phyloP scores from a whole-genome alignment of 768 basidiomycete species.

The Mycena alexandri region DNA sequence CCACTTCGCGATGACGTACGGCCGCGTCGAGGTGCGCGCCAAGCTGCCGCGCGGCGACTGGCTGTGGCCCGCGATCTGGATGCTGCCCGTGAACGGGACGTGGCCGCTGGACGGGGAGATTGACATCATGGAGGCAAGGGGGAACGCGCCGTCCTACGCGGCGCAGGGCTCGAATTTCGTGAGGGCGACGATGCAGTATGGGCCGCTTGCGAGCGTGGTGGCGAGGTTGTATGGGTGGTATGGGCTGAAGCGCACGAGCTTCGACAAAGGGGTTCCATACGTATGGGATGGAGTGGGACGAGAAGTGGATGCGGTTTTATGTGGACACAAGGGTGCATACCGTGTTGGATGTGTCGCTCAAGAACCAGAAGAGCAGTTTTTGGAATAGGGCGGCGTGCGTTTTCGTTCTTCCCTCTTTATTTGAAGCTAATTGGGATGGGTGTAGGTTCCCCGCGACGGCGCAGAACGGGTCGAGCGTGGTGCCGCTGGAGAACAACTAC shows the following conservation, averaged over 20 bases:
- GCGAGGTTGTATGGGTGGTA: conserved; percentile 75
- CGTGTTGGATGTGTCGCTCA: conserved; percentile 70
- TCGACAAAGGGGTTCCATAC: conserved; percentile 76
- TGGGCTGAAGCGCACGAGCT: conserved; percentile 63
- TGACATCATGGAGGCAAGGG: conserved; percentile 68
- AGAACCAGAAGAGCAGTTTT: conserved; percentile 67
- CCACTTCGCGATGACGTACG: conserved; percentile 68
- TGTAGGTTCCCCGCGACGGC: conserved; percentile 72
- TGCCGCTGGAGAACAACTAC: conserved; percentile 76
- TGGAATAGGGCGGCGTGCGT: conserved; percentile 68
- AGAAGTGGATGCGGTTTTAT: conserved; percentile 77
- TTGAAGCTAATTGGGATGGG: conserved; percentile 63
- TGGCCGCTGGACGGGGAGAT: conserved; percentile 69
- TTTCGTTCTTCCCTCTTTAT: conserved; percentile 51
- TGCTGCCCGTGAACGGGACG: conserved; percentile 73
- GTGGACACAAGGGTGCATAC: conserved; percentile 79
- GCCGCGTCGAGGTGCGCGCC: conserved; percentile 72
- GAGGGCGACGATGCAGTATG: conserved; percentile 77
- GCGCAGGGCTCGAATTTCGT: conserved; percentile 71
- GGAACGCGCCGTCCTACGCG: conserved; percentile 68
- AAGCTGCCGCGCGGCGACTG: conserved; percentile 75
- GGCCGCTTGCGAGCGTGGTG: conserved; percentile 60
- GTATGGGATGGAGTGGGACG: conserved; percentile 84
- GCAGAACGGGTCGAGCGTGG: conserved; percentile 68
- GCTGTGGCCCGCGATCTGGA: conserved; percentile 85